Base-by-base conservation (phyloP, 768 basidiomycete genomes). In the Neoboletus brunneissimus region DNA sequence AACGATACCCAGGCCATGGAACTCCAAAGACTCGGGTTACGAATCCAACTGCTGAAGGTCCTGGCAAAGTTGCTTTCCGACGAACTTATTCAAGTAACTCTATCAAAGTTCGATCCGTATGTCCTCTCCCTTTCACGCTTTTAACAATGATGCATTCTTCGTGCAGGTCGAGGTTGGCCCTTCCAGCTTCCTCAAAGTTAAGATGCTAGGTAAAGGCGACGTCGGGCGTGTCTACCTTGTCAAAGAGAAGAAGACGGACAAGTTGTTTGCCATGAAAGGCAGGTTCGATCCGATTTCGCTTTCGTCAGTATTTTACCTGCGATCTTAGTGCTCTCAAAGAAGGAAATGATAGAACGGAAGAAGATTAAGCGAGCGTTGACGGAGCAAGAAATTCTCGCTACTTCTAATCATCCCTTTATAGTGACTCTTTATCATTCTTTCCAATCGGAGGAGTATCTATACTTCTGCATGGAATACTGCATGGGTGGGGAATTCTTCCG, bases 181-280 rank as follows among this genome's bases (percentile, higher is more conserved):
- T 54, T 86, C 86, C 47, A 94, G 92, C 72, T 99, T 99, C 75
- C 82, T 89, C 69, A 99, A 99, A 79, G 79, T 98, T 76, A 97
- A 95, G 77, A 82, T 99, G 81, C 81, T 98, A n/a, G 97, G 97
- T 46, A 94, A 97, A 72, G 97, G 97, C 45, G 97, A 99, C 73
- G 97, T 99, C 46, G 97, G 97, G 20, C 91, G 96, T 72, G 97
- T 99, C 41, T 99, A 98, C 76, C 83, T 99, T 44, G 97, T 99
- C 48, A 84, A 90, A 65, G 97, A 99, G 78, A 98, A 99, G 85
- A 98, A 98, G 81, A 87, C 87, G 48, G 84, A 86, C 66, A 97
- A 96, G 75, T 79, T 98, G 60, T 99, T 87, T 75, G 97, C 97
- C 56, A 99, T 99, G 97, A 99, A 99, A 86, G 95, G 95, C 94